Percentiles rank a stretch among this genome's conserved stretches.
phyloP scores from a whole-genome alignment of 495 filamentous ascomycete species.

The Penicillium daleae region DNA sequence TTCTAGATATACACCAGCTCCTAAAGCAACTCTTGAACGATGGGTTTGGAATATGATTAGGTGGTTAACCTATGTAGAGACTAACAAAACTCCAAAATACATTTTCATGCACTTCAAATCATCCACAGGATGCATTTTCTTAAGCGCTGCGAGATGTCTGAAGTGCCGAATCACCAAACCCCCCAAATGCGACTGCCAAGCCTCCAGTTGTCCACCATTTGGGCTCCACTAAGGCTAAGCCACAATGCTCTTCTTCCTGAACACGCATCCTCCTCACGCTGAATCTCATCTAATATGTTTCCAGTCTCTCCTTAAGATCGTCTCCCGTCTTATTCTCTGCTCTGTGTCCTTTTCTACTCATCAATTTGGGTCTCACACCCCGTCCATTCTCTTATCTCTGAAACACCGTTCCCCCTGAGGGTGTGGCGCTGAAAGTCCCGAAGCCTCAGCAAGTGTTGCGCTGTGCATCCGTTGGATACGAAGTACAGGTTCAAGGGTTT shows the following conservation, averaged over 20 bases:
- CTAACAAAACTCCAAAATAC: no score
- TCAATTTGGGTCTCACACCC: conserved; percentile 9
- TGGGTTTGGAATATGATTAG: no score
- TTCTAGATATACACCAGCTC: no score
- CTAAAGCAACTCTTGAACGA: no score
- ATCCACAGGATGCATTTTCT: no score
- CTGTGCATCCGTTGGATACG: conserved; percentile 10
- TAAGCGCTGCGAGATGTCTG: neutral
- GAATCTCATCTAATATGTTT: conserved; percentile 7
- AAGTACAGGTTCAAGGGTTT: conserved; percentile 9
- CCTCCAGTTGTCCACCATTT: conserved; percentile 15
- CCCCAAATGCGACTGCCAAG: conserved; percentile 26
- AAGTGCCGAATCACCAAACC: neutral
- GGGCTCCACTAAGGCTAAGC: conserved; percentile 30
- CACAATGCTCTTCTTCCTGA: conserved; percentile 21
- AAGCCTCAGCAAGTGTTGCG: conserved; percentile 12
- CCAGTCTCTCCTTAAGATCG: conserved; percentile 22
- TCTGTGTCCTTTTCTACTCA: conserved; percentile 6
- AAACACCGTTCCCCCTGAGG: conserved; percentile 21
- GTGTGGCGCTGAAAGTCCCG: conserved; percentile 21
- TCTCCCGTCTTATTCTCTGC: conserved; percentile 3
- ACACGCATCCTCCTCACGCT: neutral
- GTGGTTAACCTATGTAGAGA: neutral
- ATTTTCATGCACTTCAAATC: neutral
- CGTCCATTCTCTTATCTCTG: conserved; percentile 17